Base-by-base conservation (phyloP, 2,329 filamentous ascomycete genomes). In the Hymenoscyphus fraxineus region DNA sequence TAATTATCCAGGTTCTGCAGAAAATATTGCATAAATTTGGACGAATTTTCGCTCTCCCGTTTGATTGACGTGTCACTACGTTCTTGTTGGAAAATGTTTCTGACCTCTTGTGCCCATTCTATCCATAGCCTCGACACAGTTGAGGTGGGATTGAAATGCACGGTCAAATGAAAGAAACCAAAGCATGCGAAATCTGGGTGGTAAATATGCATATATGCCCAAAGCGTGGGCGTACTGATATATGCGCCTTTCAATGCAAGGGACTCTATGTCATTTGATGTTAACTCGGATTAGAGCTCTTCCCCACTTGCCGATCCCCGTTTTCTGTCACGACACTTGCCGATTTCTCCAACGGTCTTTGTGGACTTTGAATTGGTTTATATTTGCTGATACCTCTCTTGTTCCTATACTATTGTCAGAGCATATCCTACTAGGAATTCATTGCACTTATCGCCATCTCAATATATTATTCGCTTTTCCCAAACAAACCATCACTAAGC, bases 191-290 rank as follows among this genome's bases (percentile, higher is more conserved):
- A 32, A 54, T 39, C 16, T 39, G 19, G 27, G 22, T 40, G 39
- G 55, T 19, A 16, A 12, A 40, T 59, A 62, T 62, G 64, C 57
- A 57, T 31, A 12, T 51, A 54, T 65, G 60, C 64, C 64, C 60
- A 62, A 65, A 41, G 56, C 56, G 59, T 58, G 56, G 60, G 60
- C 35, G 44, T 5, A 31, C 27, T 47, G 19, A n/a, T 44, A 62
- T 44, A 65, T 39, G 40, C 59, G 60, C 55, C 57, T 12, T n/a
- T 27, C 5, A 38, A 38, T 35, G 38, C 6, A 41, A 39, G 27
- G 10, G 15, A 31, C 16, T n/a, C 38, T 10, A 54, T 12, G 27
- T 47, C 44, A 9, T 54, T 31, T 41, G 40, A 35, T 39, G 31
- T 38, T 16, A 31, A 27, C 59, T 57, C 51, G 44, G 22, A 62